phyloP scores from a whole-genome alignment of 2,329 filamentous ascomycete genomes.

The Venturia aucupariae region DNA sequence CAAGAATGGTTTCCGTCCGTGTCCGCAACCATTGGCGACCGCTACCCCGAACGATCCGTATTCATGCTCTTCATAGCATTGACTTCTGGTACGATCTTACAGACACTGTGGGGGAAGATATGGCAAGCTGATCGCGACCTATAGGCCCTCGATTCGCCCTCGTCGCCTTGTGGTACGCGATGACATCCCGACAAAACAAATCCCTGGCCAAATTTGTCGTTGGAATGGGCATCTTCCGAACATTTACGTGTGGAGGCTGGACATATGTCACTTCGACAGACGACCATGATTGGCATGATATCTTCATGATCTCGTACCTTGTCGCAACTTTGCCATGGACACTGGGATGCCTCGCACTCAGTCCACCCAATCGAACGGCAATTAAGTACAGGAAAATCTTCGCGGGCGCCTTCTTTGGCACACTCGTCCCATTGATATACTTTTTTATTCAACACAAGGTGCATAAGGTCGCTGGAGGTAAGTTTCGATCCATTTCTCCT shows the following conservation, averaged over 20 bases:
- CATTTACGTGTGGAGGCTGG: constrained; percentile 92
- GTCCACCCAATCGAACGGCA: constrained; percentile 71
- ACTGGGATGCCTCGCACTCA: constrained; percentile 76
- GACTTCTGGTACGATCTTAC: constrained; percentile 59
- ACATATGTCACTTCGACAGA: constrained; percentile 98
- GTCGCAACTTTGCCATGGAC: constrained; percentile 95
- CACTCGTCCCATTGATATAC: constrained; percentile 81
- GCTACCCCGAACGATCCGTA: constrained; percentile 91
- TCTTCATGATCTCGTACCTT: constrained; percentile 98
- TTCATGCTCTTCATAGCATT: constrained; percentile 97
- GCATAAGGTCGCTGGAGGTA: constrained; percentile 86
- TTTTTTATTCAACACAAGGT: constrained; percentile 99
- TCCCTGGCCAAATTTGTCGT: constrained; percentile 74
- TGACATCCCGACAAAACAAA: constrained; percentile 54
- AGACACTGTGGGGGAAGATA: background rate
- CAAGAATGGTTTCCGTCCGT: constrained; percentile 96
- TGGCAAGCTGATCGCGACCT: background rate
- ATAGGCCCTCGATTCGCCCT: constrained; percentile 81
- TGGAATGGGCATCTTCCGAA: constrained; percentile 73
- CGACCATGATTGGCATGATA: constrained; percentile 97
- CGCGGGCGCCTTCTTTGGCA: constrained; percentile 78
- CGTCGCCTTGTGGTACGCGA: constrained; percentile 82
- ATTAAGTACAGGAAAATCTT: constrained; percentile 85
- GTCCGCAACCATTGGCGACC: constrained; percentile 92
- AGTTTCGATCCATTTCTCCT: constrained; percentile 25